Evolutionary conservation across 1,139 yeast species (phyloP), one percentile per base, ranked within the genome.

Genomic region (Saccharomyces hybrid): DNA sequence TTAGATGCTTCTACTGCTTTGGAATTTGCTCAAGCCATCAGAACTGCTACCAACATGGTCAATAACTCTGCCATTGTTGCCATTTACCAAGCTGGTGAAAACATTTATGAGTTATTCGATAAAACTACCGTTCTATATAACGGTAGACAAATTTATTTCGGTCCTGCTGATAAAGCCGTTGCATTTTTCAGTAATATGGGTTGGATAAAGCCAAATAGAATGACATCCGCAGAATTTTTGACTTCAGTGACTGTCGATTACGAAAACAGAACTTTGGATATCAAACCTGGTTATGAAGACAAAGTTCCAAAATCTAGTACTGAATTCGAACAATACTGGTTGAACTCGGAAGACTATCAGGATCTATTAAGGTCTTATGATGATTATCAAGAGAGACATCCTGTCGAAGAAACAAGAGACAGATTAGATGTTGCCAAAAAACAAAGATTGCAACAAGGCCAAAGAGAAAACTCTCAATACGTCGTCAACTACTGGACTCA

Each of bases 1-100:
- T 75, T 84, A 58, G 89, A 84, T 73, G 83, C 89, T 25, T 81
- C 88, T 6, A 83, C 89, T 23, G 89, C 89, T 27, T 75, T 84
- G 61, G 88, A 83, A 64, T 84, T 78, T 64, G 75, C 81, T 25
- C 79, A 77, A 65, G 85, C 86, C 52, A 75, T 84, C 48, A 79
- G 86, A 67, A 77, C 84, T 1, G 76, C 82, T 20, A 82, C 88
- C n/a, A 79, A 78, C 60, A 69, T 83, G 64, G 69, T 81, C 67
- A 75, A 76, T 55, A 75, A 78, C 52, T 78, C 86, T 27, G 83
- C 86, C 3, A 71, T 84, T 54, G 83, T 83, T 52, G 80, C 86
- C 52, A 75, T 78, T 58, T 83, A 84, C 66, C 89, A 84, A 70
- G 86, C 87, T 49, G 84, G 86, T 67, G 86, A 84, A 66, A 78